These are phyloP conservation scores for Apodospora peruviana DNA, from an alignment of 495 filamentous ascomycete species.

Conservation along the genomic window DNA sequence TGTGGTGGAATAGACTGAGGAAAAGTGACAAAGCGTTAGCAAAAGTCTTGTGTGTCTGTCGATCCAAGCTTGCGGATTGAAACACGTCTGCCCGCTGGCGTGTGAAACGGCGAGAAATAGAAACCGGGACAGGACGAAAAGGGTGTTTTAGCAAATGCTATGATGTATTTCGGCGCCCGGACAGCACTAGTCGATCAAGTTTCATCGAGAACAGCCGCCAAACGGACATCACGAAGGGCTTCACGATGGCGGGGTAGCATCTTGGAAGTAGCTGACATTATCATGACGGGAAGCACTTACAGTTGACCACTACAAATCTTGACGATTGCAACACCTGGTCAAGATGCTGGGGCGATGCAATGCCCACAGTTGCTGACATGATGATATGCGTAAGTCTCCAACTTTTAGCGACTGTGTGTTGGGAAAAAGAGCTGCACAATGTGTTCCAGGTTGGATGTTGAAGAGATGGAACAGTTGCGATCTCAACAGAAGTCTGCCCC, in stretches of 20 bases:
- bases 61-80: not conserved
- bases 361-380: conserved; percentile 64
- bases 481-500: not conserved
- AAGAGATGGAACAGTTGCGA: not conserved
- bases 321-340: conserved; percentile 59
- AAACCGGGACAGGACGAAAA: not conserved
- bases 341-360: conserved; percentile 68
- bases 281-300: conserved; percentile 50
- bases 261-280: not conserved
- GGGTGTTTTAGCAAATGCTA: not conserved
- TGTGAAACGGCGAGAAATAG: not conserved
- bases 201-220: not conserved
- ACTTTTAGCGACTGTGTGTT: not conserved
- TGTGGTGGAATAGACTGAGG: conserved; percentile 80
- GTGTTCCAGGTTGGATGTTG: not conserved
- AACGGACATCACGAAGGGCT: not conserved
- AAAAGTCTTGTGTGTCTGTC: conserved; percentile 1
- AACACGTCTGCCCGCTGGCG: not conserved
- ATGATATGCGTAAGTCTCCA: conserved; percentile 4
- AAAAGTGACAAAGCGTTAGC: conserved; percentile 12
- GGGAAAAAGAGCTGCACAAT: no score
- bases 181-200: not conserved
- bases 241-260: conserved; percentile 14
- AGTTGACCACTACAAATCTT: conserved; percentile 76
- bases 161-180: not conserved